Conservation (phyloP, 2,329 filamentous ascomycete species). For the Epichloe sp. region DNA sequence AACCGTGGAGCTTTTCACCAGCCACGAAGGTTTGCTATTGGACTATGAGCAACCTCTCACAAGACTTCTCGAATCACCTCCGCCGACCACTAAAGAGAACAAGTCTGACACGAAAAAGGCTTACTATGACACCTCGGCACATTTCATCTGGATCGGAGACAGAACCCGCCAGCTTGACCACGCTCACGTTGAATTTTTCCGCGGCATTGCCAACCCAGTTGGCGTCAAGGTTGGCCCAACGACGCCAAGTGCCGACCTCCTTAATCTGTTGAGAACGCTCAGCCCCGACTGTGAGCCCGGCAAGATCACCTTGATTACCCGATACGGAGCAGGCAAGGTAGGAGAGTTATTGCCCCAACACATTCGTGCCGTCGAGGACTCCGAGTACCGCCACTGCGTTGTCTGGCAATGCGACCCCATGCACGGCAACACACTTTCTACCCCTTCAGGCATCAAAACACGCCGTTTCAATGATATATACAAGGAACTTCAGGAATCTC, state of each 20-base stretch:
- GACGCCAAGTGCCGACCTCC: conserved; percentile 63
- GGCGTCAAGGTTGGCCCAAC: conserved; percentile 92
- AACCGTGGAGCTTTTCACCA: conserved; percentile 90
- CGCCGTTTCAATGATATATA: conserved; percentile 84
- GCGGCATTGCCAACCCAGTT: conserved; percentile 89
- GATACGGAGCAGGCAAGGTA: conserved; percentile 76
- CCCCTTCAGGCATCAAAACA: conserved; percentile 74
- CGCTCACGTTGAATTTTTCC: conserved; percentile 94
- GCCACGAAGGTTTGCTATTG: conserved; percentile 84
- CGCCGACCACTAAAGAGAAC: conserved; percentile 14
- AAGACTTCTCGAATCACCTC: conserved; percentile 53
- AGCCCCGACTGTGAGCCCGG: conserved; percentile 74
- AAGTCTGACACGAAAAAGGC: conserved; percentile 30
- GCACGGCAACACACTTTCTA: conserved; percentile 71
- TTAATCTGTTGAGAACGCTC: conserved; percentile 67
- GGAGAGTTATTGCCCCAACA: conserved; percentile 63
- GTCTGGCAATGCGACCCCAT: conserved; percentile 99
- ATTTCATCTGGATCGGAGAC: conserved; percentile 98
- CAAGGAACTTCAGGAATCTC: conserved; percentile 68
- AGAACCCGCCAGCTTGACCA: conserved; percentile 87
- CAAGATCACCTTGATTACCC: conserved; percentile 91
- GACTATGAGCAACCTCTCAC: conserved; percentile 91
- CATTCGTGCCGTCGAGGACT: conserved; percentile 77
- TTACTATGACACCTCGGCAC: conserved; percentile 88
- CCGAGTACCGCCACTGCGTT: conserved; percentile 52